These are phyloP conservation scores for Nannizziopsis barbatae DNA, from an alignment of 2,329 filamentous ascomycete species.

Conservation along the genomic window DNA sequence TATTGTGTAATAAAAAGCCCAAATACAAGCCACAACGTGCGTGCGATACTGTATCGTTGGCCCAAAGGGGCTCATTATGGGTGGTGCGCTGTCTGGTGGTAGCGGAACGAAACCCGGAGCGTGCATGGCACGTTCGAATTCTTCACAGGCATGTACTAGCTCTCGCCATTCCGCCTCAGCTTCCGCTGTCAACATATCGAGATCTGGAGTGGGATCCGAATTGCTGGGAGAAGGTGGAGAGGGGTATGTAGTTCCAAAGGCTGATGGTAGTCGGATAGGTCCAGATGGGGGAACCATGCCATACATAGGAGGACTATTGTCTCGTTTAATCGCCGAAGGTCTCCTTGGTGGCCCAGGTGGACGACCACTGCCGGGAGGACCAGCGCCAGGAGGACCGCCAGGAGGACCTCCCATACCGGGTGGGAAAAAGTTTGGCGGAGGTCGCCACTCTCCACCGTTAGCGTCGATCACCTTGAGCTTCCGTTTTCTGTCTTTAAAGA, in stretches of 20 bases:
- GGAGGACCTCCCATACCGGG: slow-evolving; percentile 17
- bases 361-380: no score
- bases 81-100: slow-evolving; percentile 52
- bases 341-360: slow-evolving; percentile 11
- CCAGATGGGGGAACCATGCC: slow-evolving; percentile 38
- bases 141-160: slow-evolving; percentile 33
- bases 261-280: slow-evolving; percentile 37
- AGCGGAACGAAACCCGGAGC: slow-evolving; percentile 64
- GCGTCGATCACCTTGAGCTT: slow-evolving; percentile 59
- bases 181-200: slow-evolving; percentile 54
- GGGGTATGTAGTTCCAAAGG: slow-evolving; percentile 34
- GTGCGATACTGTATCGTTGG: slow-evolving; percentile 69
- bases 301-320: slow-evolving; percentile 33
- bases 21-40: slow-evolving; percentile 76
- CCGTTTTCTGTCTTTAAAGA: slow-evolving; percentile 61
- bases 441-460: slow-evolving; percentile 48
- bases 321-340: slow-evolving; percentile 13
- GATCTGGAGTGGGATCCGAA: slow-evolving; percentile 39
- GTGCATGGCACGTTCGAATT: slow-evolving; percentile 50
- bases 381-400: slow-evolving; percentile 10
- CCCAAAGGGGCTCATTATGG: slow-evolving; percentile 65
- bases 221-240: slow-evolving; percentile 17
- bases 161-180: slow-evolving; percentile 66
- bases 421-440: slow-evolving; percentile 39
- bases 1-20: slow-evolving; percentile 77